phyloP scores from a whole-genome alignment of 805 yeast genomes.

The Hyphopichia homilentoma region DNA sequence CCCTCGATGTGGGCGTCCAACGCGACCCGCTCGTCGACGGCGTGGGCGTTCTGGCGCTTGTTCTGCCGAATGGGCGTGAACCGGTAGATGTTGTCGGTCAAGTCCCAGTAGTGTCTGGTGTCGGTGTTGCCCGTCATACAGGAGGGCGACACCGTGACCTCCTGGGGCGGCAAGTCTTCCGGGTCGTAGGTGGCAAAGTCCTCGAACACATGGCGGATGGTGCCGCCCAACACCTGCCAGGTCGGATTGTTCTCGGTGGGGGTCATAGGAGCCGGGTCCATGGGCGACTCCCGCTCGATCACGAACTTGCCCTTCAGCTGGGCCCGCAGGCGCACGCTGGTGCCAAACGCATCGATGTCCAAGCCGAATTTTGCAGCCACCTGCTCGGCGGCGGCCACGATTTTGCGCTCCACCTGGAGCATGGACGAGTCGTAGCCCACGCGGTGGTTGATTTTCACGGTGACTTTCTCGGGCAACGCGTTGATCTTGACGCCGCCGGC shows the following conservation, averaged over 20 bases:
- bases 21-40: conserved; percentile 58
- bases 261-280: conserved; percentile 45
- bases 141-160: conserved; percentile 50
- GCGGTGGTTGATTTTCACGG: conserved; percentile 31
- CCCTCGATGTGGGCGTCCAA: conserved; percentile 56
- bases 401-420: conserved; percentile 17
- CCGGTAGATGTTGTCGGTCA: conserved; percentile 60
- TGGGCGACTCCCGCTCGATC: conserved; percentile 10
- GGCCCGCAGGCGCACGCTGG: conserved; percentile 14
- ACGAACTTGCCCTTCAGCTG: conserved; percentile 11
- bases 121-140: conserved; percentile 71
- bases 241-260: conserved; percentile 32
- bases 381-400: conserved; percentile 17
- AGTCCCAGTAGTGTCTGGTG: conserved; percentile 60
- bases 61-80: conserved; percentile 38
- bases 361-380: conserved; percentile 25
- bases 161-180: conserved; percentile 8
- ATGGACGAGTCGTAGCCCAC: conserved; percentile 28
- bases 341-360: conserved; percentile 33
- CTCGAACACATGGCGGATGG: conserved; percentile 43
- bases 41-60: conserved; percentile 40
- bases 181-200: conserved; percentile 28
- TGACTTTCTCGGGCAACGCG: conserved; percentile 35
- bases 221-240: conserved; percentile 43
- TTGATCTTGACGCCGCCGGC: conserved; percentile 38